Conservation (phyloP, 2,329 filamentous ascomycete genomes). For the Rutstroemia sp. region DNA sequence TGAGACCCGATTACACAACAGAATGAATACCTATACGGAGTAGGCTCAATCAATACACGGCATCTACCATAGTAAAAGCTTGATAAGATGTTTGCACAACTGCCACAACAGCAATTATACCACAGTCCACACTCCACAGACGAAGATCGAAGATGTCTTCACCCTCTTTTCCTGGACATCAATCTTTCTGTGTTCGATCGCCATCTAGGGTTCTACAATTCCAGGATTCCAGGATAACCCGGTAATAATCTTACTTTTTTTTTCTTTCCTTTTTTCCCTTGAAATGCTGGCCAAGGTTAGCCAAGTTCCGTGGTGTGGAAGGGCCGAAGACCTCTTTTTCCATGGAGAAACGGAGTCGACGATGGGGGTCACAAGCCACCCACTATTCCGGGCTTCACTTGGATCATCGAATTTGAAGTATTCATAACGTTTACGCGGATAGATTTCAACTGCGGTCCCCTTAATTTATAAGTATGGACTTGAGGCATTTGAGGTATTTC, state of each 20-base stretch:
- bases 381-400: neutral
- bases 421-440: neutral
- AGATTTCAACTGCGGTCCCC: no score
- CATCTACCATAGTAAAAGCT: no score
- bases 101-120: neutral
- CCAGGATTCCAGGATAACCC: neutral
- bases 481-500: no score
- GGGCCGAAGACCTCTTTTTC: neutral
- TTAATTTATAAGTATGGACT: no score
- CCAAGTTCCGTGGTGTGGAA: neutral
- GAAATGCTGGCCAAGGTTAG: neutral
- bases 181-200: neutral
- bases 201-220: neutral
- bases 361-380: no score
- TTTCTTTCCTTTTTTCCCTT: neutral
- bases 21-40: no score
- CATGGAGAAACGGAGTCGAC: neutral
- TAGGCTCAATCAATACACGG: no score
- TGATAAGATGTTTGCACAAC: neutral
- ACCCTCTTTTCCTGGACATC: neutral
- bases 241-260: neutral
- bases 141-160: neutral
- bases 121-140: neutral
- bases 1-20: no score
- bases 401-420: neutral